Conservation (phyloP, 208 protist genomes). For the Acanthamoeba divionensis region DNA sequence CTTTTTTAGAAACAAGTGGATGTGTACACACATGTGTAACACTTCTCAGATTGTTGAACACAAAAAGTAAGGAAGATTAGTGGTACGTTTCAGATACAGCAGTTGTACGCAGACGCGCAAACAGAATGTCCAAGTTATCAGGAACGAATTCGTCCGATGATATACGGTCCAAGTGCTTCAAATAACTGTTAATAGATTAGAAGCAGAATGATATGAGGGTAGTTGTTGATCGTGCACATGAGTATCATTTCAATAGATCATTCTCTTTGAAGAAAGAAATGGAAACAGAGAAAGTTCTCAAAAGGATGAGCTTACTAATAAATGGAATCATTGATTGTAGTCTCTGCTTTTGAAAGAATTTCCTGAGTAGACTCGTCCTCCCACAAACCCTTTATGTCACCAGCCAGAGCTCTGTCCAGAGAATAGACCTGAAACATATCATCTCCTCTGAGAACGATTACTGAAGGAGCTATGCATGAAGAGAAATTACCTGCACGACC, state of each 20-base stretch:
- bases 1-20: too few relatives aligned
- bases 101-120: conserved; percentile 78
- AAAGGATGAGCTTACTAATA: conserved; percentile 66
- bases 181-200: conserved; percentile 71
- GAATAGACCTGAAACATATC: neutral
- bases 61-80: too few relatives aligned
- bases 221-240: neutral
- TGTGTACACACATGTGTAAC: too few relatives aligned
- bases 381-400: conserved; percentile 69
- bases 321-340: conserved; percentile 62
- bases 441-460: too few relatives aligned
- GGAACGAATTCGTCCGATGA: conserved; percentile 72
- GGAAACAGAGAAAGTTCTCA: neutral
- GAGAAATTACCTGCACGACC: too few relatives aligned
- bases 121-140: conserved; percentile 80
- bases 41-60: too few relatives aligned
- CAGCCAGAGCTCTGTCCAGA: neutral
- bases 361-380: conserved; percentile 66
- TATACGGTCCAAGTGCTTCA: conserved; percentile 75
- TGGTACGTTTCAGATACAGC: conserved; percentile 78
- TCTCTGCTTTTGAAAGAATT: conserved; percentile 39
- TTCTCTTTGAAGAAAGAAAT: neutral
- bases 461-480: too few relatives aligned
- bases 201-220: neutral
- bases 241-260: too few relatives aligned